Base-by-base conservation (phyloP, 23 red algal genomes). In the Gracilaria vermiculophylla region DNA sequence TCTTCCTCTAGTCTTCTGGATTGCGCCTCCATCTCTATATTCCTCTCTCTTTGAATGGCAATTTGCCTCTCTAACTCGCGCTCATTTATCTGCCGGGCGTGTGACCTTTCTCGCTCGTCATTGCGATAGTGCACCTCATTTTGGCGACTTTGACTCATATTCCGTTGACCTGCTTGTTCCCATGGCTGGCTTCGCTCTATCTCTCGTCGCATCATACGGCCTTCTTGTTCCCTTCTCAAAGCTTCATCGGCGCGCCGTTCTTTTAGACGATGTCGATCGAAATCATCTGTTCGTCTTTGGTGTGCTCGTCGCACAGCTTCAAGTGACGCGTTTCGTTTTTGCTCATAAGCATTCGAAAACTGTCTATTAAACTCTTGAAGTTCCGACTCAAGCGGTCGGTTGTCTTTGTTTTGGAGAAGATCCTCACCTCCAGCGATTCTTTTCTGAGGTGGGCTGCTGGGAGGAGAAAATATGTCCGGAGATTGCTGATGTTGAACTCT, bases 391-490 rank as follows among this genome's bases (percentile, higher is more conserved):
- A 12, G 28, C 47, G 67, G 40, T 64, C 29, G 58, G 14, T 3
- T 11, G 6, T 64, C 29, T 9, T 17, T 5, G n/a, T 73, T 42
- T 48, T 45, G 67, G 23, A 25, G 19, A 23, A 20, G 21, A 23
- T 73, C 67, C 21, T 73, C 67, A 28, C 5, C n/a, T 12, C 39
- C 67, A 47, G 67, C 67, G 9, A 73, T 47, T 73, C 67, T 4
- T 29, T 73, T 73, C 23, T 47, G 67, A 15, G 67, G 67, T 7
- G 67, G 67, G 28, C 67, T 73, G 23, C n/a, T 47, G 2, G 67
- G 67, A 47, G 67, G 67, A 11, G 67, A 73, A 47, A 73, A 48
- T 39, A 73, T 73, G 24, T 73, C 47, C 23, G 67, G 67, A 73
- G 67, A 73, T 45, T 48, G 23, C 39, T 48, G 67, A 23, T 73